Evolutionary conservation across 2,329 filamentous ascomycete species (phyloP).

Genomic region (Fusarium chlamydosporum): DNA sequence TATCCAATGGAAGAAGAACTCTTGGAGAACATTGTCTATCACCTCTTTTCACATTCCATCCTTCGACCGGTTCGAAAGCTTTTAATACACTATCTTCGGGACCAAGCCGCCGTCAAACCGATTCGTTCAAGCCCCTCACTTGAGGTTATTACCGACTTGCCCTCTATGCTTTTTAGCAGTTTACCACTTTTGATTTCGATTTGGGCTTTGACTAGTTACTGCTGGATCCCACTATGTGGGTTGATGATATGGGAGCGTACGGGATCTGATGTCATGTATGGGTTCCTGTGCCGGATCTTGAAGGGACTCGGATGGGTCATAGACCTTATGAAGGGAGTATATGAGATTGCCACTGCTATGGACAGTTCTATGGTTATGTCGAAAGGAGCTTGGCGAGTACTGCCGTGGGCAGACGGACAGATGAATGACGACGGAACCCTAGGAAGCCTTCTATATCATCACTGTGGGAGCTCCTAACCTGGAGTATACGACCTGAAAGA

Average conservation of each 20-base stretch:
- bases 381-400: slow-evolving; percentile 18
- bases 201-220: slow-evolving; percentile 41
- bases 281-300: slow-evolving; percentile 18
- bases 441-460: slow-evolving; percentile 27
- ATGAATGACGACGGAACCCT: slow-evolving; percentile 30
- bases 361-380: slow-evolving; percentile 8
- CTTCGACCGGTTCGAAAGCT: slow-evolving; percentile 27
- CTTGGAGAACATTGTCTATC: slow-evolving; percentile 18
- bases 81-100: slow-evolving; percentile 33
- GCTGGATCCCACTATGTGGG: slow-evolving; percentile 38
- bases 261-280: slow-evolving; percentile 35
- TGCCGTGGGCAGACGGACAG: slow-evolving; percentile 31
- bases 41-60: slow-evolving; percentile 41
- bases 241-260: slow-evolving; percentile 41
- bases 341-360: slow-evolving; percentile 6
- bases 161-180: slow-evolving; percentile 36
- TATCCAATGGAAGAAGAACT: slow-evolving; percentile 26
- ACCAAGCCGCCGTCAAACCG: slow-evolving; percentile 35
- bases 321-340: not conserved
- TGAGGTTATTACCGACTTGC: slow-evolving; percentile 34
- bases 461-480: slow-evolving; percentile 19
- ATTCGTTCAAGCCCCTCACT: slow-evolving; percentile 28
- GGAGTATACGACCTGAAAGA: slow-evolving; percentile 7
- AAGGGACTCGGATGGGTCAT: slow-evolving; percentile 12
- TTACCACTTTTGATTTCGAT: slow-evolving; percentile 36